These are phyloP conservation scores for Xylariaceae sp. DNA, from an alignment of 2,329 filamentous ascomycete species.

Conservation along the genomic window DNA sequence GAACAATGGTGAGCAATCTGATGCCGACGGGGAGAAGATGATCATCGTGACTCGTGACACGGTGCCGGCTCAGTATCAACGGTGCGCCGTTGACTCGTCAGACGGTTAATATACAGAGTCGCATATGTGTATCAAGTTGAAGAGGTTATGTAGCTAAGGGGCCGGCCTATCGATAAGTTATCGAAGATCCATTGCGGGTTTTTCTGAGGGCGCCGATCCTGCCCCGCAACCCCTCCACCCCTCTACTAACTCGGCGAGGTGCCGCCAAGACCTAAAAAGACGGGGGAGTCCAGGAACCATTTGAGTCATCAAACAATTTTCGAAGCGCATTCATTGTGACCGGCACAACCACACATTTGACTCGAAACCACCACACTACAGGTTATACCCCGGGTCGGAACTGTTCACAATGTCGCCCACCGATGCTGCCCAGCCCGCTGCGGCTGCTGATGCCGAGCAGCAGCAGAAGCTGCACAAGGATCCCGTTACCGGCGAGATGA, in stretches of 20 bases:
- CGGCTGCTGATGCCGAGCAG: constrained; percentile 36
- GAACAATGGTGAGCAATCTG: not conserved
- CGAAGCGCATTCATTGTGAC: not conserved
- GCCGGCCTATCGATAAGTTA: constrained; percentile 3
- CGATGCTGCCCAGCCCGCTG: constrained; percentile 9
- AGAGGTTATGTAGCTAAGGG: not conserved
- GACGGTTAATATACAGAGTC: not conserved
- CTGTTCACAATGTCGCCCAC: constrained; percentile 12
- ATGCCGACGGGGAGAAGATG: not conserved
- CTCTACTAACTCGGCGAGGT: not conserved
- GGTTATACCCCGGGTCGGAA: not conserved
- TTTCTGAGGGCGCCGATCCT: constrained; percentile 1
- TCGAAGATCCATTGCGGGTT: not conserved
- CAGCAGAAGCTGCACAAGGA: constrained; percentile 77
- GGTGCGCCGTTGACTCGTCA: not conserved
- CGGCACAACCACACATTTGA: not conserved
- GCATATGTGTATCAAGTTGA: not conserved
- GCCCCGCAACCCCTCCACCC: constrained; percentile 12
- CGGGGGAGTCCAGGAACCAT: not conserved
- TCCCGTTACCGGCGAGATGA: constrained; percentile 83
- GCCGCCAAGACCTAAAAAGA: constrained; percentile 1
- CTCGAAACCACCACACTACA: not conserved
- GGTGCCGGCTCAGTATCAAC: not conserved
- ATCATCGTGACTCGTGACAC: not conserved
- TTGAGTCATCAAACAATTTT: constrained; percentile 5